Evolutionary conservation across 495 filamentous ascomycete species (phyloP), one percentile per base, ranked within the genome.

Genomic region (Hapsidospora chrysogenum): DNA sequence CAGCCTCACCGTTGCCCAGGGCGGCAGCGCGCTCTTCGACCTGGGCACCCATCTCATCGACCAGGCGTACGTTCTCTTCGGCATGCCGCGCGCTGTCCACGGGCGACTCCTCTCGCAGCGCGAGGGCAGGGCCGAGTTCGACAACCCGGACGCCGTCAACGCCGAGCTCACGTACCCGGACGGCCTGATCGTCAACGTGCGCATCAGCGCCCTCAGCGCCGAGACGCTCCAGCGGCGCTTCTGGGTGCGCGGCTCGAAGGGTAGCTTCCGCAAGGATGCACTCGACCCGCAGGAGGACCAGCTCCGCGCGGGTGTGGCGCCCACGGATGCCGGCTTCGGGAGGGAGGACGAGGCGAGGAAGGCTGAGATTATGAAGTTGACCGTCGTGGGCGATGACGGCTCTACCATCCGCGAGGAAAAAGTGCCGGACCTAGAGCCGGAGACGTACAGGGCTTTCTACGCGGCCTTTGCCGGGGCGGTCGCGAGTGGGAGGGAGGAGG

Each of bases 251-350:
- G 85, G 85, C 11, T 73, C 74, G 4, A 75, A 82, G 50, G 85
- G 78, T 1, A 83, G 76, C 45, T 93, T 75, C 50, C 78, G 73
- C 57, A 92, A 92, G 64, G 72, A 56, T 47, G 71, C 80, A 39
- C 54, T 89, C 0, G 85, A 92, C 56, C 58, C 72, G 20, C 85
- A 93, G 56, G 85, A 93, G 54, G 76, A 80, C 28, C 80, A 86
- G 44, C 61, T 92, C 27, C 76, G 74, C 52, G 66, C 61, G 2
- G 85, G 82, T 0, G 50, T 73, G 43, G 71, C 60, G 53, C 72
- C 78, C 14, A 66, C 64, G 4, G 76, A 85, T 37, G 52, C 56
- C 4, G 63, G 51, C 4, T 92, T 80, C 45, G 85, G 79, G 1
- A 47, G 66, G 14, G 84, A 92, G 52, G 60, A 41, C 14, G 54